These are phyloP conservation scores for Brassica rapa DNA, from an alignment of 345 rosid genomes.

Conservation along the genomic window DNA sequence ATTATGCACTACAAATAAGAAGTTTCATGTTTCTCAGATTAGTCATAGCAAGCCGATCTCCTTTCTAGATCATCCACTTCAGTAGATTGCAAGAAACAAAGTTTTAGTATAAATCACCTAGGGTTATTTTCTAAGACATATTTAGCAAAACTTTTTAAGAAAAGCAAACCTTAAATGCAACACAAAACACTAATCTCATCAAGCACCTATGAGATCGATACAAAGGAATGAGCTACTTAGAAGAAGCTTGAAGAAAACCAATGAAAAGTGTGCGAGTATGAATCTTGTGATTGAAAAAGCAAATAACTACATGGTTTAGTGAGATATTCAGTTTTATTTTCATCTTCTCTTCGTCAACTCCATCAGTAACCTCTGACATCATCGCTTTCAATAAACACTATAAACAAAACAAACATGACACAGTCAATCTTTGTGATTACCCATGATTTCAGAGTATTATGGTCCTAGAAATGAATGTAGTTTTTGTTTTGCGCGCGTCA, in stretches of 20 bases:
- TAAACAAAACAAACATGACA: not conserved
- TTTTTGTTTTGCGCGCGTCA: not conserved
- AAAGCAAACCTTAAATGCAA: not conserved
- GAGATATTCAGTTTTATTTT: not conserved
- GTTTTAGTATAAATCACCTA: not conserved
- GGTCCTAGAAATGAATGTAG: not conserved
- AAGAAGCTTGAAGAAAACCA: not conserved
- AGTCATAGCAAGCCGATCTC: not conserved
- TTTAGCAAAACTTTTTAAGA: not conserved
- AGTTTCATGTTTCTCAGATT: not conserved
- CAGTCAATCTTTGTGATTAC: not conserved
- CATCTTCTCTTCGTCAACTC: not conserved
- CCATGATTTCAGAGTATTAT: not conserved
- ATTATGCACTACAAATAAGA: no score
- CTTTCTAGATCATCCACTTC: not conserved
- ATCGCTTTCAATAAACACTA: not conserved
- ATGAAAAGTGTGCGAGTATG: not conserved
- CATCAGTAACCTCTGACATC: not conserved
- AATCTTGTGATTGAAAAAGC: not conserved
- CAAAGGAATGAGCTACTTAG: not conserved
- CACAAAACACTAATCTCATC: not conserved
- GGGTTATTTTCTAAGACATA: not conserved
- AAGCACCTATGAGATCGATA: not conserved
- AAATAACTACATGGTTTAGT: not conserved
- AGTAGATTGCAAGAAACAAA: not conserved